Percentiles rank a stretch among this genome's conserved stretches.
Evolutionary conservation across 306 rosid species (phyloP).

Genomic region (Sechiopsis laciniata): DNA sequence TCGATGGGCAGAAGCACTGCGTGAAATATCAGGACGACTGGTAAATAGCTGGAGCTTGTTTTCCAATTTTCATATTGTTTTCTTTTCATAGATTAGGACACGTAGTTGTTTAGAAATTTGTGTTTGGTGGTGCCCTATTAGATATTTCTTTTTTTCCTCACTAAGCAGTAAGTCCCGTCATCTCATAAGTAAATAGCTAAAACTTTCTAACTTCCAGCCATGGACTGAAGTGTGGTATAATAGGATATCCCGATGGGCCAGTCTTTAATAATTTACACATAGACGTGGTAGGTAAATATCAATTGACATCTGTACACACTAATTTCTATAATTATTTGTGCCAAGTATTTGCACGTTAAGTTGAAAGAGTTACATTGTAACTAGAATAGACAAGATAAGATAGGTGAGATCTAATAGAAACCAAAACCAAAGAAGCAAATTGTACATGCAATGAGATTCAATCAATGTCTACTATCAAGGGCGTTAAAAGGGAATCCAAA

Average conservation of each 20-base stretch:
- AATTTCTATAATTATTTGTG: background rate
- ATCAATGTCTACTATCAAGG: background rate
- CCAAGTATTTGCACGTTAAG: background rate
- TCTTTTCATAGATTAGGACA: background rate
- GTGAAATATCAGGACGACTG: constrained; percentile 99
- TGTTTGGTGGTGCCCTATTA: background rate
- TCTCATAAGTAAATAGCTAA: background rate
- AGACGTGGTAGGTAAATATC: background rate
- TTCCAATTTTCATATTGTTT: background rate
- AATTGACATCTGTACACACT: background rate
- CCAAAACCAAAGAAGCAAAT: background rate
- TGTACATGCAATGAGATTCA: background rate
- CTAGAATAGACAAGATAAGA: background rate
- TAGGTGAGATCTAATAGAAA: background rate
- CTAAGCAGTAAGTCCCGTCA: background rate
- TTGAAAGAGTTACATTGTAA: background rate
- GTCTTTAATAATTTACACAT: background rate
- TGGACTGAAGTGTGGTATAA: background rate
- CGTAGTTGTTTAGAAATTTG: background rate
- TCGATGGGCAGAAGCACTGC: constrained; percentile 99
- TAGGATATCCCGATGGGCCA: background rate
- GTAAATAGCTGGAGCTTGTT: constrained; percentile 35
- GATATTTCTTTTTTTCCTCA: background rate
- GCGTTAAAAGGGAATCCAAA: background rate
- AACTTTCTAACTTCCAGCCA: background rate